Evolutionary conservation across 164 flowering plant species (phyloP).

Genomic region (Macadamia integrifolia): DNA sequence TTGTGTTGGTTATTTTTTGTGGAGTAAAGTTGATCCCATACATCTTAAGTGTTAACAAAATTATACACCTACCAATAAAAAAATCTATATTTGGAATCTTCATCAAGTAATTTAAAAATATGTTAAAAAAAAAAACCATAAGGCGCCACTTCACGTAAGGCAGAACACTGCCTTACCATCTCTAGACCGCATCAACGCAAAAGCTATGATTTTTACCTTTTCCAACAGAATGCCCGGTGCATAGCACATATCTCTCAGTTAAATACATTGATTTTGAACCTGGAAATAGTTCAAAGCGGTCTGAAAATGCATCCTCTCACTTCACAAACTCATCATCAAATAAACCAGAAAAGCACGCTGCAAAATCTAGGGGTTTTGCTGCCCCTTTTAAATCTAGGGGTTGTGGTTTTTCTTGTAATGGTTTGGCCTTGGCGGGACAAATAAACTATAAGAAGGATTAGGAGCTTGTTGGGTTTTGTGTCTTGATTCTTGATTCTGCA

Average conservation of each 20-base stretch:
- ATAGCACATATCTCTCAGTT: constrained; percentile 77
- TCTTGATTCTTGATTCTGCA: too few species aligned
- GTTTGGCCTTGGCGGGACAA: constrained; percentile 87
- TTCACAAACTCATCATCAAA: constrained; percentile 37
- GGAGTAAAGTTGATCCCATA: too few species aligned
- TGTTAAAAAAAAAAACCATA: too few species aligned
- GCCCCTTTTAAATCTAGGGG: constrained; percentile 96
- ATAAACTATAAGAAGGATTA: constrained; percentile 88
- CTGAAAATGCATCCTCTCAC: constrained; percentile 43
- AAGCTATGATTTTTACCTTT: neutral
- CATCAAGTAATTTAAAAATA: too few species aligned
- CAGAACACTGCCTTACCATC: too few species aligned
- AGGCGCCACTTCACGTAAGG: too few species aligned
- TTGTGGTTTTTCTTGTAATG: constrained; percentile 96
- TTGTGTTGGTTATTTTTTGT: too few species aligned
- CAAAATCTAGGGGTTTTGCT: constrained; percentile 81
- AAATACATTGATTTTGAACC: constrained; percentile 17
- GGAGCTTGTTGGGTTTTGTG: constrained; percentile 24
- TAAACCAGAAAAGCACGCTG: constrained; percentile 60
- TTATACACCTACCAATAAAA: too few species aligned
- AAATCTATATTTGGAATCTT: too few species aligned
- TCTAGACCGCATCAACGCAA: too few species aligned
- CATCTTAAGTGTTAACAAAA: too few species aligned
- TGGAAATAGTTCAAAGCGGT: constrained; percentile 65
- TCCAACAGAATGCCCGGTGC: constrained; percentile 55